Percentiles rank a stretch among this genome's conserved stretches.
These are phyloP conservation scores for Parascedosporium putredinis DNA, from an alignment of 2,329 filamentous ascomycete genomes.

Conservation along the genomic window DNA sequence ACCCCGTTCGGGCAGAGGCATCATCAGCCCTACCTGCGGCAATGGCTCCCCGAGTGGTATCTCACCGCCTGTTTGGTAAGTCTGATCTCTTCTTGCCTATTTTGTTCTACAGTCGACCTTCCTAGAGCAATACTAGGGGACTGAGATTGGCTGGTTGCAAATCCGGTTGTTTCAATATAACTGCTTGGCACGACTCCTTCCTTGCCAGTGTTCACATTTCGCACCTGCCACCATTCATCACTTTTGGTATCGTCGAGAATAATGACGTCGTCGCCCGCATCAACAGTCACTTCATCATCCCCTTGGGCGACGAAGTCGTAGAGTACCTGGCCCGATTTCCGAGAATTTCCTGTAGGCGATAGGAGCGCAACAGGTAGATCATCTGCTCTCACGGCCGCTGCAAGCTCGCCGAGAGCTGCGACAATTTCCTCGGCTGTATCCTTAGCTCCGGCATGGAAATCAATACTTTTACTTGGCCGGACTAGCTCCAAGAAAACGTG, in stretches of 20 bases:
- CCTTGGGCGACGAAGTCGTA: slow-evolving; percentile 97
- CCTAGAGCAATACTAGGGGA: slow-evolving; percentile 39
- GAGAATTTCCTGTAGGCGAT: slow-evolving; percentile 57
- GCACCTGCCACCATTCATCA: slow-evolving; percentile 97
- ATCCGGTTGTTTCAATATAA: slow-evolving; percentile 82
- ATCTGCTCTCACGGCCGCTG: slow-evolving; percentile 75
- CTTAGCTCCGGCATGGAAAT: slow-evolving; percentile 95
- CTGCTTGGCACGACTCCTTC: slow-evolving; percentile 95
- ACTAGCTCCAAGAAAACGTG: slow-evolving; percentile 94
- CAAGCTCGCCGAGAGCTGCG: slow-evolving; percentile 73
- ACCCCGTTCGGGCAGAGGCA: slow-evolving; percentile 64
- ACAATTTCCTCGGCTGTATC: slow-evolving; percentile 95
- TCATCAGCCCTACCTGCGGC: slow-evolving; percentile 62
- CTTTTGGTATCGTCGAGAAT: slow-evolving; percentile 84
- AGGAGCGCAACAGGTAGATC: slow-evolving; percentile 76
- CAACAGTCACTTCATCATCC: slow-evolving; percentile 91
- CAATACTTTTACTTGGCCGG: slow-evolving; percentile 83
- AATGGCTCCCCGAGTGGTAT: slow-evolving; percentile 42
- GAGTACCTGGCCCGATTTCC: slow-evolving; percentile 76
- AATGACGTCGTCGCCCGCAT: slow-evolving; percentile 79
- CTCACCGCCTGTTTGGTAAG: slow-evolving; percentile 71
- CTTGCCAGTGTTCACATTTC: slow-evolving; percentile 79
- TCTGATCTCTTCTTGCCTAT: slow-evolving; percentile 68
- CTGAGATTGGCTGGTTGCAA: slow-evolving; percentile 39
- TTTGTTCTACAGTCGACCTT: slow-evolving; percentile 64